phyloP scores from a whole-genome alignment of 768 basidiomycete genomes.

The Hydnum rufescens region DNA sequence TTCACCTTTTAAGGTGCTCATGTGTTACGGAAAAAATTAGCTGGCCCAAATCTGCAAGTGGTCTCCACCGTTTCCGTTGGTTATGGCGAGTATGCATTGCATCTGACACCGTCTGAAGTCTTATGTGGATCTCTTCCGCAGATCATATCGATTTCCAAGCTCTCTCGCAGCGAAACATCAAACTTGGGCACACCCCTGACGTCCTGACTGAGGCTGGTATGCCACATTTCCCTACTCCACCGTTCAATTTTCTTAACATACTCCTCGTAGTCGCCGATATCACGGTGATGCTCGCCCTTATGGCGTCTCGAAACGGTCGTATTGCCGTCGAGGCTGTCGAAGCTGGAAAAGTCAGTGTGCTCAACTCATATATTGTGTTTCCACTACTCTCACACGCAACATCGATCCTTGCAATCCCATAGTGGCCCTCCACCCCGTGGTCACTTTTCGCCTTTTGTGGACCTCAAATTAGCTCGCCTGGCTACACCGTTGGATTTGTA shows the following conservation, averaged over 20 bases:
- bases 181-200: conserved; percentile 82
- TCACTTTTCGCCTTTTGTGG: conserved; percentile 73
- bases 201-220: conserved; percentile 80
- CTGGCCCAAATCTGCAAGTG: conserved; percentile 55
- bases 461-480: conserved; percentile 38
- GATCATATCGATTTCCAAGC: conserved; percentile 63
- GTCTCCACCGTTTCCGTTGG: conserved; percentile 90
- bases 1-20: not conserved
- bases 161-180: conserved; percentile 38
- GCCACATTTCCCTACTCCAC: not conserved
- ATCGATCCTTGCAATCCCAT: not conserved
- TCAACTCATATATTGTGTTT: not conserved
- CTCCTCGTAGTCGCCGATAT: conserved; percentile 62
- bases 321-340: conserved; percentile 44
- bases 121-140: conserved; percentile 16
- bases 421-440: conserved; percentile 75
- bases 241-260: not conserved
- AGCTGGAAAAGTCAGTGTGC: conserved; percentile 35
- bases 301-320: conserved; percentile 74
- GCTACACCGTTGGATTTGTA: conserved; percentile 52
- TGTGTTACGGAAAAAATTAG: conserved; percentile 21
- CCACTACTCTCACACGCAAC: not conserved
- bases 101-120: not conserved
- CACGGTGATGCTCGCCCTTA: conserved; percentile 75
- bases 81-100: conserved; percentile 32